Evolutionary conservation across 1,284 basidiomycete genomes (phyloP), one percentile per base, ranked within the genome.

Genomic region (Termitomyces sp.): DNA sequence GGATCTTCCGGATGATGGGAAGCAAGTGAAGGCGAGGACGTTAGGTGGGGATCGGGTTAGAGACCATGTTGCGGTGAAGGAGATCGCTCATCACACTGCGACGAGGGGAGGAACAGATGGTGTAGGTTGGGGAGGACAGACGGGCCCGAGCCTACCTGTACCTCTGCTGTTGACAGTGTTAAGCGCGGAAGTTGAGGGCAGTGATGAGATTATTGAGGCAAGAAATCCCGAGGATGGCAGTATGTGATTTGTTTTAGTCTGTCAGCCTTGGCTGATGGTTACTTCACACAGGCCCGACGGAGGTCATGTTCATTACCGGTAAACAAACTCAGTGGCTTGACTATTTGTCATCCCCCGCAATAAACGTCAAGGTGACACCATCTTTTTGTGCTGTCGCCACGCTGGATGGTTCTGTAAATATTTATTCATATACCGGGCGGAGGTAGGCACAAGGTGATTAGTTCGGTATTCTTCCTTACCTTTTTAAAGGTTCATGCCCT

Each of bases 241-340:
- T 83, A 64, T 52, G 75, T 73, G 30, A 49, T 38, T 6, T 45
- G 31, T 9, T 52, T 44, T 47, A 43, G 44, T 17, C 31, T 24
- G 36, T 33, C 19, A 57, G 19, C 31, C 54, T 26, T 31, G 41
- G 59, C 55, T 44, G 38, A 60, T 44, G 46, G 48, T 54, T 58
- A 31, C 48, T 54, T 59, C 33, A 28, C 3, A 51, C 62, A 86
- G 84, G 77, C 28, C 73, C 79, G n/a, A 79, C 80, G 9, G 91
- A 94, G 65, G 78, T 95, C 13, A 72, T 80, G 7, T 84, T 83
- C 58, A 71, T 81, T 42, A 80, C 74, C 62, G 79, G 82, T 33
- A 82, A 86, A 70, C 75, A 86, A 65, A 81, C 85, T 6, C 80
- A 88, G 52, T 98, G 95, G 94, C 68, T 94, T 50, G 94, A 98